Evolutionary conservation across 305 asterid species (phyloP).

Genomic region (Andrographis paniculata): DNA sequence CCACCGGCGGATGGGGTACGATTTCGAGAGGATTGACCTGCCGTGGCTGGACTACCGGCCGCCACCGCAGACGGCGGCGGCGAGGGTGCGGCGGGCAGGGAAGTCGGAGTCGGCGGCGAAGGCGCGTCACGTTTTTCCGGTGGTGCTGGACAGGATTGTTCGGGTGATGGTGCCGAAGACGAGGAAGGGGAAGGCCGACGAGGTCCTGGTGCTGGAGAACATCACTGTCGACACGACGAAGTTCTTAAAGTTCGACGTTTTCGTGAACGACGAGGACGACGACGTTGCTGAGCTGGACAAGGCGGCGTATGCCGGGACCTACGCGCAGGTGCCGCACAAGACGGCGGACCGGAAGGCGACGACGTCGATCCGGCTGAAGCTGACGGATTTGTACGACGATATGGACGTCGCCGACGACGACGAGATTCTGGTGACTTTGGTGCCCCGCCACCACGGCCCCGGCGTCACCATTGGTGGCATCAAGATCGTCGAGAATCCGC

Average conservation of each 20-base stretch:
- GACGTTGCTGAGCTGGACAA: constrained; percentile 24
- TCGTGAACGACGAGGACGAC: constrained; percentile 47
- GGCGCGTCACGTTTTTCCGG: constrained; percentile 22
- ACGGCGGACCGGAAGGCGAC: constrained; percentile 6
- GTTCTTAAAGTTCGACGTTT: constrained; percentile 41
- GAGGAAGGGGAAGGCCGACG: constrained; percentile 31
- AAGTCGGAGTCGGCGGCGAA: constrained; percentile 3
- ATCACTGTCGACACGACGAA: constrained; percentile 24
- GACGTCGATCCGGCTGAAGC: constrained; percentile 16
- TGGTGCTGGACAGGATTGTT: constrained; percentile 19
- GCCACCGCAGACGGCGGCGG: constrained; percentile 19
- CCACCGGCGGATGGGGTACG: constrained; percentile 24
- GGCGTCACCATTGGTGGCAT: constrained; percentile 31
- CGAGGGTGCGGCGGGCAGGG: constrained; percentile 5
- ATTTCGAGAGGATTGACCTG: constrained; percentile 14
- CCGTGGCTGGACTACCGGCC: constrained; percentile 29
- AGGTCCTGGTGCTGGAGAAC: constrained; percentile 22
- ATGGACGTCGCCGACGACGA: constrained; percentile 41
- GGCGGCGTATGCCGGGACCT: constrained; percentile 44
- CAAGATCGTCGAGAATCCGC: constrained; percentile 23
- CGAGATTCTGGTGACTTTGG: constrained; percentile 33
- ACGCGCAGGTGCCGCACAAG: constrained; percentile 48
- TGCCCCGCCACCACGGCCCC: constrained; percentile 34
- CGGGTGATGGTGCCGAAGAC: constrained; percentile 31
- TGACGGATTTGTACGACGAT: constrained; percentile 41